Base-by-base conservation (phyloP, 1,284 basidiomycete genomes). In the Malassezia sympodialis region DNA sequence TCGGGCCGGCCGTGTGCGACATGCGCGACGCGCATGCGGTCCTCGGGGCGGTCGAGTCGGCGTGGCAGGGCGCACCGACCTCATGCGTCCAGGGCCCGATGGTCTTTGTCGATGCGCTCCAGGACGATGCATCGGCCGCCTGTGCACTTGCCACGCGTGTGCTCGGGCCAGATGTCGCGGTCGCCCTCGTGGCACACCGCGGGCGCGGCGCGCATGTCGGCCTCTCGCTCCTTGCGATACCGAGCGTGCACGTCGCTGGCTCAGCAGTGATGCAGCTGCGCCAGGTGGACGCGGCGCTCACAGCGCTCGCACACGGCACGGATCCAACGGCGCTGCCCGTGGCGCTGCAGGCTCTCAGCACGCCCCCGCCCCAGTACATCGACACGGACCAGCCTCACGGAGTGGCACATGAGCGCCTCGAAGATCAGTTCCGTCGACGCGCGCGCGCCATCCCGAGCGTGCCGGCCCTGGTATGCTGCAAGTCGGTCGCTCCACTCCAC, bases 391-490 rank as follows among this genome's bases (percentile, higher is more conserved):
- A 48, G 49, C 37, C 34, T 24, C 60, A 59, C 39, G 62, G 67
- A 0, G 57, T 66, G 8, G 59, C 60, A 19, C 53, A 49, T 34
- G 70, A 72, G 52, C 60, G 58, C 21, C 56, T 65, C 42, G 58
- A 65, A 19, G 51, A 62, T 40, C 61, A 62, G 46, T 66, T 69
- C 31, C 58, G 64, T 37, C 58, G 67, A 44, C 65, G 59, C 48
- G 67, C 62, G 17, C 21, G 45, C 1, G 43, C 34, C 11, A 48
- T 47, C 2, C 69, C 70, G 1, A 49, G 63, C 21, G 53, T 56
- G 2, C 35, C 62, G 1, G 68, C 68, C 0, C 67, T 72, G 45
- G 65, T 63, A 39, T 72, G 67, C 32, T 62, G 68, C 44, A 66
- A 53, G 40, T 55, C 65, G 21, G 52, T 68, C 37, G 21, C 51